Evolutionary conservation across 164 flowering plant species (phyloP).

Genomic region (Saururus chinensis): DNA sequence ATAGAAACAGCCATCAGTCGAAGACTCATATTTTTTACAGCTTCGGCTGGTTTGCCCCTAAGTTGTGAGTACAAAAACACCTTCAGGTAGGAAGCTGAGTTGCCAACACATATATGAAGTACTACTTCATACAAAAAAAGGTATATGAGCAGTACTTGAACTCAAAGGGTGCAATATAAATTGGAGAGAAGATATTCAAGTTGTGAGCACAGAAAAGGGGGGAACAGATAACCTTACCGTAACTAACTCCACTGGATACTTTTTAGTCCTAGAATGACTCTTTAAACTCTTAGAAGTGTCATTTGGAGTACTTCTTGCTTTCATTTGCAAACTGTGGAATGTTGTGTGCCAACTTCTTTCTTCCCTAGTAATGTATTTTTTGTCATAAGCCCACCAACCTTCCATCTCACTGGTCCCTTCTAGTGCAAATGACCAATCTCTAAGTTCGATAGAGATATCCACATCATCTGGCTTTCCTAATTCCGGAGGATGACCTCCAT

Average conservation of each 20-base stretch:
- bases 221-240: constrained; percentile 34
- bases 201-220: neutral
- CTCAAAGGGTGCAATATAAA: too few species aligned
- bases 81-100: too few species aligned
- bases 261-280: constrained; percentile 17
- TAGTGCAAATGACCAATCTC: constrained; percentile 92
- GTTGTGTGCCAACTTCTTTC: constrained; percentile 88
- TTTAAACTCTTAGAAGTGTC: constrained; percentile 18
- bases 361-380: constrained; percentile 40
- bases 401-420: constrained; percentile 77
- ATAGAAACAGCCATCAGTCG: too few species aligned
- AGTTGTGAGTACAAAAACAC: too few species aligned
- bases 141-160: too few species aligned
- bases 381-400: constrained; percentile 28
- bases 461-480: constrained; percentile 82
- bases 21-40: too few species aligned
- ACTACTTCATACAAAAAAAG: too few species aligned
- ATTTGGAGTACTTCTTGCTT: constrained; percentile 57
- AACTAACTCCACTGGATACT: constrained; percentile 60
- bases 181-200: too few species aligned
- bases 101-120: too few species aligned
- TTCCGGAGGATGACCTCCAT: constrained; percentile 30
- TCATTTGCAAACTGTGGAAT: constrained; percentile 52
- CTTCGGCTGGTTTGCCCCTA: too few species aligned
- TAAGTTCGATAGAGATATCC: constrained; percentile 70